Evolutionary conservation across 192 early-diverging fungal genomes (phyloP), one percentile per base, ranked within the genome.

Genomic region (Blastocladiella britannica): DNA sequence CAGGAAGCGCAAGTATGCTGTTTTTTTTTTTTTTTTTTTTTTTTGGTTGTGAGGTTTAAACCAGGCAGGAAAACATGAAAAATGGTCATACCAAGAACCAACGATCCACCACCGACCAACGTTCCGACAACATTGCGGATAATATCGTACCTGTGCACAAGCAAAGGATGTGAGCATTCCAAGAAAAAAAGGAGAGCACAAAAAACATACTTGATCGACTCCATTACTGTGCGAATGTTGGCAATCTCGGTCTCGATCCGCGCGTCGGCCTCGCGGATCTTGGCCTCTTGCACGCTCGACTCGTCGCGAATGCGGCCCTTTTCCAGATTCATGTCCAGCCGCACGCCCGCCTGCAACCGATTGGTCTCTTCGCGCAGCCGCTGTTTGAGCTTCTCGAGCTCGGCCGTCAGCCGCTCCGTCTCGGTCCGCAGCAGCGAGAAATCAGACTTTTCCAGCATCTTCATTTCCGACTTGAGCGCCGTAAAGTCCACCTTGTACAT

Each of bases 401-500:
- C 87, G 8, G 75, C 67, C 59, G 82, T 74, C 24, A 91, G 66
- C 6, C 88, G 72, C 54, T 82, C 81, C 29, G 86, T 85, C 55
- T 91, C 88, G 31, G 84, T 66, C 62, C 85, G 82, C 64, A 90
- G 79, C 52, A 87, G 64, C 0, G 77, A 70, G 58, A 88, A 89
- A 25, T 95, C 91, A 53, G 86, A 91, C 70, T 88, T 89, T 63
- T 89, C 89, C 29, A 91, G 65, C 70, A 91, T 72, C 55, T 86
- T 84, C 5, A 95, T 74, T 64, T 91, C 91, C 1, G 82, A 81
- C 56, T 86, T 85, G 18, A 95, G 74, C 27, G 86, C 85, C 15
- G 84, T 82, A 55, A 95, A 89, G 60, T 91, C 89, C 24, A 88
- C 86, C 64, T 84, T 88, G 63, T 86, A 85, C 60, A 82, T 83